These are phyloP conservation scores for Linnemannia exigua DNA, from an alignment of 192 early-diverging fungal genomes.

Conservation along the genomic window DNA sequence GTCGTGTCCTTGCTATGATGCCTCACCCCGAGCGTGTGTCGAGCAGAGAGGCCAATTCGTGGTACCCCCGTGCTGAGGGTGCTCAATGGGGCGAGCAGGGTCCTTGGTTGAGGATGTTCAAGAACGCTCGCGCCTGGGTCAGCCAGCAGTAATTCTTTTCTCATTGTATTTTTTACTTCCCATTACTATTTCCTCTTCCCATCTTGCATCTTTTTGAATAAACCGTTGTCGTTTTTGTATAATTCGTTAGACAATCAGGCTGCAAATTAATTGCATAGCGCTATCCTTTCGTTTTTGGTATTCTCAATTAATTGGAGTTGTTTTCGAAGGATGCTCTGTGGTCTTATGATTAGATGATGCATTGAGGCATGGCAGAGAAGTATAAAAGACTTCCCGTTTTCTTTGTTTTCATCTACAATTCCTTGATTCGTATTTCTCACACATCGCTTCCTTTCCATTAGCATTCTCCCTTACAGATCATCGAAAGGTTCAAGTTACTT, in stretches of 20 bases:
- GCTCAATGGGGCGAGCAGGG: conserved; percentile 77
- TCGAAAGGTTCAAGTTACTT: too few relatives aligned
- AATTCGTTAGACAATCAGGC: background rate
- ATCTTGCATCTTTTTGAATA: background rate
- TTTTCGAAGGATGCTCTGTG: too few relatives aligned
- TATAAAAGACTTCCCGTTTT: too few relatives aligned
- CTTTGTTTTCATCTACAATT: too few relatives aligned
- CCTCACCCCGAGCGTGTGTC: conserved; percentile 98
- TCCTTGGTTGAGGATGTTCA: conserved; percentile 95
- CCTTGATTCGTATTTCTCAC: too few relatives aligned
- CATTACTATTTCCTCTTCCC: background rate
- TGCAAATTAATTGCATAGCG: too few relatives aligned
- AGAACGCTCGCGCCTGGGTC: conserved; percentile 94
- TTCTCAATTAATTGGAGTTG: too few relatives aligned
- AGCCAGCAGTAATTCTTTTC: conserved; percentile 31
- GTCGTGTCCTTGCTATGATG: conserved; percentile 96
- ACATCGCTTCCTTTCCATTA: too few relatives aligned
- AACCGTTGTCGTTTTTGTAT: background rate
- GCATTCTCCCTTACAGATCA: too few relatives aligned
- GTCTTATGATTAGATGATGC: too few relatives aligned
- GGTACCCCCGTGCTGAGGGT: conserved; percentile 70
- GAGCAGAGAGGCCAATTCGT: conserved; percentile 90
- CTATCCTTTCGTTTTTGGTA: too few relatives aligned
- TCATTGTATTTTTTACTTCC: background rate
- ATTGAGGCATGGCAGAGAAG: too few relatives aligned